Evolutionary conservation across 2,329 filamentous ascomycete species (phyloP).

Genomic region (Epicoccum nigrum): DNA sequence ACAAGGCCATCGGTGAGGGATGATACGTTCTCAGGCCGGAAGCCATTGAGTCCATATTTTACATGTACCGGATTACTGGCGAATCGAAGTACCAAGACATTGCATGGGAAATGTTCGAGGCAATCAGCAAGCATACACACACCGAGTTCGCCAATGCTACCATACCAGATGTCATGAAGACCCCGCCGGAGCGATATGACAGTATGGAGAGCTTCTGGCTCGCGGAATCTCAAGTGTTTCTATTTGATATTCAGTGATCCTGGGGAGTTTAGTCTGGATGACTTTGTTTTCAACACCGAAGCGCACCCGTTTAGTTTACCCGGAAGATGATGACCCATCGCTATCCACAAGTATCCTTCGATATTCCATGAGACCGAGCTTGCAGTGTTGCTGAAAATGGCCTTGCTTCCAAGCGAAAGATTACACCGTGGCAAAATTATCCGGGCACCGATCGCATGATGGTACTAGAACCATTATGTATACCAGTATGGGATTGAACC

Average conservation of each 20-base stretch:
- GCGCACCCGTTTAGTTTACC: conserved; percentile 52
- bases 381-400: no score
- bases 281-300: conserved; percentile 55
- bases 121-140: conserved; percentile 49
- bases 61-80: conserved; percentile 65
- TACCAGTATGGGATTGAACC: no score
- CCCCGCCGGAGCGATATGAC: conserved; percentile 40
- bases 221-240: conserved; percentile 58
- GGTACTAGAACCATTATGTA: no score
- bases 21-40: conserved; percentile 59
- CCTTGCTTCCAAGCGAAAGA: no score
- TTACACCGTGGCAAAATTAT: no score
- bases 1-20: conserved; percentile 43
- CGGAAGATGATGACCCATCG: no score
- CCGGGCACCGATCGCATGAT: no score
- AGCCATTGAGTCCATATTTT: conserved; percentile 65
- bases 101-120: conserved; percentile 57
- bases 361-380: no score
- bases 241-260: conserved; percentile 55
- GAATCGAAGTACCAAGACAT: conserved; percentile 53
- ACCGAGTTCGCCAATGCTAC: conserved; percentile 55
- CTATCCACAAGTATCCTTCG: no score
- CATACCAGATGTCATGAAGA: conserved; percentile 52
- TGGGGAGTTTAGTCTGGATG: conserved; percentile 51
- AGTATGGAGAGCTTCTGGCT: conserved; percentile 59